Evolutionary conservation across 2,329 filamentous ascomycete genomes (phyloP).

Genomic region (Didymella exigua): DNA sequence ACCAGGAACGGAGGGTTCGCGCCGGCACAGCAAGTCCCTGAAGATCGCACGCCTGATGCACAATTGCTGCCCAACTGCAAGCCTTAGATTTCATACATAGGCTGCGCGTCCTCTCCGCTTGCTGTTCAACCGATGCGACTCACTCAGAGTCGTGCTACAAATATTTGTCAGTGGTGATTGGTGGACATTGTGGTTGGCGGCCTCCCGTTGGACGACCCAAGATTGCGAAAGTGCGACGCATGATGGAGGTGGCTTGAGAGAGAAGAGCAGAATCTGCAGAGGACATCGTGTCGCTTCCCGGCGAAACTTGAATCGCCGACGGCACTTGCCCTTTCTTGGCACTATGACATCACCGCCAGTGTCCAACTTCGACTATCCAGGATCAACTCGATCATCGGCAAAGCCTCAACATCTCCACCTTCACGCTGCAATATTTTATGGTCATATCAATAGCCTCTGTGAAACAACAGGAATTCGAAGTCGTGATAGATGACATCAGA

Average conservation of each 20-base stretch:
- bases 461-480: not conserved
- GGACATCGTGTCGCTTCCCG: slow-evolving; percentile 8
- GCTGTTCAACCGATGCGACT: not conserved
- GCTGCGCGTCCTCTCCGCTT: not conserved
- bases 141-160: not conserved
- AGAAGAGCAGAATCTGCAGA: slow-evolving; percentile 4
- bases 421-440: not conserved
- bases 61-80: slow-evolving; percentile 32
- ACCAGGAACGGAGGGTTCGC: slow-evolving; percentile 18
- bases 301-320: slow-evolving; percentile 4
- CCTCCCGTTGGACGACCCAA: not conserved
- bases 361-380: not conserved
- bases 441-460: not conserved
- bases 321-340: slow-evolving; percentile 9
- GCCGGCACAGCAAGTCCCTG: slow-evolving; percentile 21
- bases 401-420: not conserved
- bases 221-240: not conserved
- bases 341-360: slow-evolving; percentile 17
- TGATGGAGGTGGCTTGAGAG: slow-evolving; percentile 14
- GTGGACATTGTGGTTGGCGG: not conserved
- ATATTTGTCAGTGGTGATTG: not conserved
- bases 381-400: not conserved
- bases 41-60: slow-evolving; percentile 10
- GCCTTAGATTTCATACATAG: slow-evolving; percentile 19
- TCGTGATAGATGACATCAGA: not conserved